These are phyloP conservation scores for Phaffia rhodozyma DNA, from an alignment of 1,284 basidiomycete species.

Conservation along the genomic window DNA sequence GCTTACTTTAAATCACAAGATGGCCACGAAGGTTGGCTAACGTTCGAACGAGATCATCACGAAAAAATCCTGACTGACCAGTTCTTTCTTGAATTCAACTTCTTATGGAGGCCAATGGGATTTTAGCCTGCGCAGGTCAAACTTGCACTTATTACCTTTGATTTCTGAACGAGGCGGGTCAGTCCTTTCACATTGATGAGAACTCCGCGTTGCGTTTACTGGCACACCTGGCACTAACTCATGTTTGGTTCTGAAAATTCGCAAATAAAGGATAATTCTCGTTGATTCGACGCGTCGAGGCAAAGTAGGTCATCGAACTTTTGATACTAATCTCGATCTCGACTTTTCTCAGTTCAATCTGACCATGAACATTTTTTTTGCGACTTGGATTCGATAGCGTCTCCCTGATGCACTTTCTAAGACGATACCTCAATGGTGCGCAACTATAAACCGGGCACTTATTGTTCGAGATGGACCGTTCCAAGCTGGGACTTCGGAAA, in stretches of 20 bases:
- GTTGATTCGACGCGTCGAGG: constrained; percentile 90
- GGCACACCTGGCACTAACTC: background rate
- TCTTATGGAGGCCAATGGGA: constrained; percentile 50
- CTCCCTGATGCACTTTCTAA: constrained; percentile 91
- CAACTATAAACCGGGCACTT: constrained; percentile 71
- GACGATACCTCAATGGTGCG: constrained; percentile 91
- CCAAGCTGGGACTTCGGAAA: constrained; percentile 13
- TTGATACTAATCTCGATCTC: background rate
- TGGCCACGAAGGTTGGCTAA: constrained; percentile 58
- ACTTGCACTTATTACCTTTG: constrained; percentile 61
- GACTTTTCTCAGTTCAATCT: background rate
- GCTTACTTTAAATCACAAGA: constrained; percentile 98
- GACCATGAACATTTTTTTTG: background rate
- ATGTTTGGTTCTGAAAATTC: background rate
- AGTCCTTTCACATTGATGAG: constrained; percentile 21
- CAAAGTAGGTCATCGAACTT: constrained; percentile 40
- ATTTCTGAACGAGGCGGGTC: constrained; percentile 51
- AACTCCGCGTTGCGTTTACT: too few relatives aligned
- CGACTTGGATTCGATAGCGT: constrained; percentile 35
- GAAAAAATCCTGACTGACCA: too few relatives aligned
- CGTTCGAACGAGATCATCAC: constrained; percentile 1
- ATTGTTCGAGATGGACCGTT: constrained; percentile 14
- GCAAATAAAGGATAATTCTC: constrained; percentile 51
- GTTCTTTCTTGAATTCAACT: background rate
- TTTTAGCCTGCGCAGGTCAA: constrained; percentile 75